A percentile compares a stretch with the other conserved stretches of the same genome.
phyloP scores from a whole-genome alignment of 2,329 filamentous ascomycete genomes.

The Colletotrichum gigasporum region DNA sequence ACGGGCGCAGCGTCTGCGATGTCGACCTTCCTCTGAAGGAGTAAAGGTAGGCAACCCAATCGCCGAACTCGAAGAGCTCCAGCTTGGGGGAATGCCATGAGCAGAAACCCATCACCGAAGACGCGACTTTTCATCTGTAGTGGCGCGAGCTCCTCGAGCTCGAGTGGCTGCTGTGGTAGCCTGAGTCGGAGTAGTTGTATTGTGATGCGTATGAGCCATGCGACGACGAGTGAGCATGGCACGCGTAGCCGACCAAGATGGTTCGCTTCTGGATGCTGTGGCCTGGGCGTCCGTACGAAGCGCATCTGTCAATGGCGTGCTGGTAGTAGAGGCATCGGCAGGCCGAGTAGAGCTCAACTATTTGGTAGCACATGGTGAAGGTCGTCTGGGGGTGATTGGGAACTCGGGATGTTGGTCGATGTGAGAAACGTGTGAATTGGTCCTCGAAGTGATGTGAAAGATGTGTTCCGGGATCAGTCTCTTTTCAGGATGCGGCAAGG shows the following conservation, averaged over 20 bases:
- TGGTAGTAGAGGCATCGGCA: constrained; percentile 90
- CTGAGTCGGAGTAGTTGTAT: constrained; percentile 62
- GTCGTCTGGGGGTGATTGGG: neutral
- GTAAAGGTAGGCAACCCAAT: constrained; percentile 60
- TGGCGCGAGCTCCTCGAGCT: constrained; percentile 51
- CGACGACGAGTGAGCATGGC: constrained; percentile 61
- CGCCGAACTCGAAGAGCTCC: constrained; percentile 52
- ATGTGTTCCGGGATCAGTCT: constrained; percentile 3
- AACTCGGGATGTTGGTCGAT: neutral
- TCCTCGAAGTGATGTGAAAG: neutral
- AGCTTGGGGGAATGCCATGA: constrained; percentile 52
- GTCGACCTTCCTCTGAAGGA: constrained; percentile 50
- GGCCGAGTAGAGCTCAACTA: constrained; percentile 86
- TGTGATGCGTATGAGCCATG: constrained; percentile 48
- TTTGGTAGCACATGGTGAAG: constrained; percentile 81
- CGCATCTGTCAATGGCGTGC: constrained; percentile 86
- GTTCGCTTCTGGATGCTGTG: constrained; percentile 78
- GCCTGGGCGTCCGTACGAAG: constrained; percentile 76
- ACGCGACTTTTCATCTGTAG: constrained; percentile 63
- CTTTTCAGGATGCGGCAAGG: constrained; percentile 23
- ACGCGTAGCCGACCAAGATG: constrained; percentile 86
- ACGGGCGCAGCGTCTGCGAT: constrained; percentile 50
- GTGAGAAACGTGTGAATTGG: neutral
- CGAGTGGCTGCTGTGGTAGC: constrained; percentile 61
- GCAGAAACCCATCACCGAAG: constrained; percentile 58